phyloP scores from a whole-genome alignment of 2,329 filamentous ascomycete genomes.

The Zymoseptoria ardabiliae region DNA sequence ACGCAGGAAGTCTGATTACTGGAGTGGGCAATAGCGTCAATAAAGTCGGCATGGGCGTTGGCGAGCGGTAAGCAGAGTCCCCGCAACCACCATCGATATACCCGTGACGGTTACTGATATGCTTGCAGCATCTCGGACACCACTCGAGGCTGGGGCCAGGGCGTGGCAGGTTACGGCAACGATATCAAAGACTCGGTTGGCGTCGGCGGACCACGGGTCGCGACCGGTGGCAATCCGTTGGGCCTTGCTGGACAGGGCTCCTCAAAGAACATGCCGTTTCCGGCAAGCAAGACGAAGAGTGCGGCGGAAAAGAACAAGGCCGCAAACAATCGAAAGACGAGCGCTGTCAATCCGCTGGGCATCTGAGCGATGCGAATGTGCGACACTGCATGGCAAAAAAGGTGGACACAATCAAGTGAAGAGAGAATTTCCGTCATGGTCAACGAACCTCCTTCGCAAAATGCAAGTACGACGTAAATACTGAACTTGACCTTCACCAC shows the following conservation, averaged over 20 bases:
- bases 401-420: neutral
- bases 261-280: conserved; percentile 9
- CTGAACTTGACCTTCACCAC: neutral
- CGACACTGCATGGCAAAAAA: neutral
- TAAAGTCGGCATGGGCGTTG: conserved; percentile 39
- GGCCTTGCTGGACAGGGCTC: conserved; percentile 31
- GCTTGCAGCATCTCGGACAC: conserved; percentile 36
- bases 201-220: conserved; percentile 37
- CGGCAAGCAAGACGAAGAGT: conserved; percentile 20
- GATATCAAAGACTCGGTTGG: conserved; percentile 43
- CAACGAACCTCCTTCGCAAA: neutral
- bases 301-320: conserved; percentile 6
- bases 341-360: conserved; percentile 37
- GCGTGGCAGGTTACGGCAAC: conserved; percentile 44
- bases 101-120: neutral
- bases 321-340: conserved; percentile 22
- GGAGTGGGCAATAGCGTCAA: conserved; percentile 42
- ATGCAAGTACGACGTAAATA: neutral
- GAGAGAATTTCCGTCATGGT: neutral
- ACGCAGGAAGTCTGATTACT: conserved; percentile 37
- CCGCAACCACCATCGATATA: neutral
- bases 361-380: conserved; percentile 21
- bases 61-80: conserved; percentile 29
- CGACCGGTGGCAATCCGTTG: conserved; percentile 41
- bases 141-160: conserved; percentile 41